Evolutionary conservation across 192 early-diverging fungal genomes (phyloP).

Genomic region (Haplosporangium gracile): DNA sequence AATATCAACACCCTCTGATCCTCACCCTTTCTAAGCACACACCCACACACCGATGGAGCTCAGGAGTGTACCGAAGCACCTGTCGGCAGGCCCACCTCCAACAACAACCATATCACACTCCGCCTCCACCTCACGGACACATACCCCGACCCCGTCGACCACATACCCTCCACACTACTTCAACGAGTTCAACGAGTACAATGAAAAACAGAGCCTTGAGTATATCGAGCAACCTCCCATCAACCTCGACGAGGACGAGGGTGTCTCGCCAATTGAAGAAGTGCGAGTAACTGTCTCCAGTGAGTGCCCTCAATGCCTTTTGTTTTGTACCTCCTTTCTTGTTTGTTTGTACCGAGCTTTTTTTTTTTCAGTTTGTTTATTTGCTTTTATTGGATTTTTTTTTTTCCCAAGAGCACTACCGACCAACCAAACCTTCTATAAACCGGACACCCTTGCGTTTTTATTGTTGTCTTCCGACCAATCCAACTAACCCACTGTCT

Average conservation of each 20-base stretch:
- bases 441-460: conserved; percentile 1
- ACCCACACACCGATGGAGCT: background rate
- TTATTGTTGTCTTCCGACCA: too few species aligned
- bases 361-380: background rate
- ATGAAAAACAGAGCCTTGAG: conserved; percentile 4
- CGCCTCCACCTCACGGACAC: background rate
- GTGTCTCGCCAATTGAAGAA: conserved; percentile 58
- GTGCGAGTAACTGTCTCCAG: conserved; percentile 52
- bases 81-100: background rate
- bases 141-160: background rate
- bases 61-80: conserved; percentile 4
- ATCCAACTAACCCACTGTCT: too few species aligned
- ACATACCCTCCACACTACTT: background rate
- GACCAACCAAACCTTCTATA: too few species aligned
- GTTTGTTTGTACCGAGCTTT: background rate
- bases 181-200: background rate
- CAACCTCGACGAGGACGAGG: conserved; percentile 30
- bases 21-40: background rate
- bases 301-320: conserved; percentile 3
- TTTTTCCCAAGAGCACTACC: too few species aligned
- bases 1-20: background rate
- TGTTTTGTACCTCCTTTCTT: background rate
- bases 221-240: conserved; percentile 20
- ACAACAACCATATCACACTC: background rate
- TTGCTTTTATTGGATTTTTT: background rate